A percentile compares a stretch with the other conserved stretches of the same genome.
Conservation (phyloP, 2,329 filamentous ascomycete genomes). For the Diatrype stigma region DNA sequence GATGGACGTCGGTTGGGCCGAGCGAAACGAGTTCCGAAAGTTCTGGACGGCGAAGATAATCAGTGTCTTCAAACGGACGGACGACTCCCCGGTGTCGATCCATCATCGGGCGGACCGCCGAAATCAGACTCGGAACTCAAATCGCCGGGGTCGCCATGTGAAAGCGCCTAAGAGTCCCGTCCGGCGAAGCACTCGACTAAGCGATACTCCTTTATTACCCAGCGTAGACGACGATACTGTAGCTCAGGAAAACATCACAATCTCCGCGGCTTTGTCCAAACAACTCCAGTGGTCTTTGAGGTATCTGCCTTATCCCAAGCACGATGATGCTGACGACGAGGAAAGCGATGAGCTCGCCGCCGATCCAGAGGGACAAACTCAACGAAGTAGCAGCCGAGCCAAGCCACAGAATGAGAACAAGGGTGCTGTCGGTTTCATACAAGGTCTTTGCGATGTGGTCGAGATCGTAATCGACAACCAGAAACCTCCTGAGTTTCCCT, state of each 20-base stretch:
- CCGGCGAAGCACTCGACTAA: conserved; percentile 27
- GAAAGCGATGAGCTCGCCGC: conserved; percentile 29
- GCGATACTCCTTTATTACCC: conserved; percentile 11
- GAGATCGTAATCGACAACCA: conserved; percentile 73
- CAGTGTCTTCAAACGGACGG: conserved; percentile 50
- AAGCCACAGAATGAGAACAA: not conserved
- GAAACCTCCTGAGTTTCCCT: conserved; percentile 64
- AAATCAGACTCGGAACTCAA: not conserved
- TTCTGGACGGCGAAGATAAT: conserved; percentile 71
- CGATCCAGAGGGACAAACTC: conserved; percentile 7
- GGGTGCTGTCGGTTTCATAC: conserved; percentile 40
- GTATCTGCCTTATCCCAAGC: conserved; percentile 13
- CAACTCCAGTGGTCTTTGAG: conserved; percentile 15
- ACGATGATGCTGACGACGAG: conserved; percentile 29
- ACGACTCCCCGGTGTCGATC: conserved; percentile 12
- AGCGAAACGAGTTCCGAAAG: conserved; percentile 73
- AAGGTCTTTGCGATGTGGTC: conserved; percentile 68
- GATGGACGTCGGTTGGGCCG: conserved; percentile 75
- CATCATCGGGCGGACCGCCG: conserved; percentile 6
- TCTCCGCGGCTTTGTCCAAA: conserved; percentile 9
- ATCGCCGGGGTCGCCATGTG: no score
- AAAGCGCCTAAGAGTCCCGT: conserved; percentile 3
- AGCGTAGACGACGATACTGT: conserved; percentile 9
- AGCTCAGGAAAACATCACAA: not conserved
- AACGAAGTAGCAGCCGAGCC: conserved; percentile 6